Percentiles rank a stretch among this genome's conserved stretches.
These are phyloP conservation scores for Cadophora malorum DNA, from an alignment of 2,329 filamentous ascomycete species.

Conservation along the genomic window DNA sequence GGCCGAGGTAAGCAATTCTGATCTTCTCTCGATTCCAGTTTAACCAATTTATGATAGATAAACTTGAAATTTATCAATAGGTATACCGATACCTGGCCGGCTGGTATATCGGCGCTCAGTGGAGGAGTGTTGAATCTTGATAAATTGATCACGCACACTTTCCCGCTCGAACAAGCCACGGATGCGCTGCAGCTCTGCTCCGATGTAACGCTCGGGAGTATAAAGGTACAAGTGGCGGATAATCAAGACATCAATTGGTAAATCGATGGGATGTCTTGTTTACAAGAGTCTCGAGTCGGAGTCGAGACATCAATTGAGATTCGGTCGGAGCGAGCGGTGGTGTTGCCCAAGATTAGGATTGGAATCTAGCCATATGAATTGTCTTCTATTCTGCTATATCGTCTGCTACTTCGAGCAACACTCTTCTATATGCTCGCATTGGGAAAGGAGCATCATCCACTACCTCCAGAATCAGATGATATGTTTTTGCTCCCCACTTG, in stretches of 20 bases:
- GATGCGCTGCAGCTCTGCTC: slow-evolving; percentile 12
- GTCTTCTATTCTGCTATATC: neutral
- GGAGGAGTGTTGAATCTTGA: neutral
- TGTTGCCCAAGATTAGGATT: too few species aligned
- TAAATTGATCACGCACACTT: neutral
- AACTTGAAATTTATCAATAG: too few species aligned
- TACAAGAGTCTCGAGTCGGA: neutral
- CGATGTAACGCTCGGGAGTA: slow-evolving; percentile 18
- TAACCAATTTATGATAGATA: too few species aligned
- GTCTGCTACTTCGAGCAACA: slow-evolving; percentile 46
- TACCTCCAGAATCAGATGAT: slow-evolving; percentile 58
- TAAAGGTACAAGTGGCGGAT: slow-evolving; percentile 23
- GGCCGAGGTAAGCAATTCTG: slow-evolving; percentile 36
- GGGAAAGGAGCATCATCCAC: slow-evolving; percentile 51
- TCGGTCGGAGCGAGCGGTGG: too few species aligned
- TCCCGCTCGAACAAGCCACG: neutral
- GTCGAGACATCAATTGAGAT: neutral
- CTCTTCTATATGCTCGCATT: slow-evolving; percentile 55
- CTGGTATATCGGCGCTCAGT: neutral
- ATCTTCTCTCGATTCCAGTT: too few species aligned
- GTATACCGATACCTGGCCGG: too few species aligned
- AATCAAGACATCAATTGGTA: neutral
- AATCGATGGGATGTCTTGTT: neutral
- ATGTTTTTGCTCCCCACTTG: slow-evolving; percentile 46
- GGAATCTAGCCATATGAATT: too few species aligned